These are phyloP conservation scores for Stephania yunnanensis DNA, from an alignment of 164 flowering plant genomes.

Conservation along the genomic window DNA sequence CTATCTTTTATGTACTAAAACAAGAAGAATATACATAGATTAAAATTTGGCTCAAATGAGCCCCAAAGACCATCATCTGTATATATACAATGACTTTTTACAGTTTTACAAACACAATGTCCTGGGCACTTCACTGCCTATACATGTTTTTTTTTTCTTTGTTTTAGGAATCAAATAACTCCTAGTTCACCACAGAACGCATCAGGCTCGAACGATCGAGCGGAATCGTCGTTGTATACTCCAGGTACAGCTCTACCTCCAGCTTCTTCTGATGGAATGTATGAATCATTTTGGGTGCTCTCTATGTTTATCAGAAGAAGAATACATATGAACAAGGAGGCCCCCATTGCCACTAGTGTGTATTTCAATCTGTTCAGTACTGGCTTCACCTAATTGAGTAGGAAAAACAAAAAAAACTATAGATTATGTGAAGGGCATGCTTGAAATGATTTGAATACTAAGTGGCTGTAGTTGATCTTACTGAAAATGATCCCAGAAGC, in stretches of 20 bases:
- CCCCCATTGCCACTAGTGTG: conserved; percentile 60
- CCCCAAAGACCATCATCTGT: not conserved
- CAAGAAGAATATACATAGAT: not conserved
- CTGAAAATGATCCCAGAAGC: conserved; percentile 85
- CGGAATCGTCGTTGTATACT: conserved; percentile 77
- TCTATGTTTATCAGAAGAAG: conserved; percentile 46
- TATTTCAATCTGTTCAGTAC: conserved; percentile 68
- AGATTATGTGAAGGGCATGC: not conserved
- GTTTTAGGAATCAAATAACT: conserved; percentile 10
- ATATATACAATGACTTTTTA: not conserved
- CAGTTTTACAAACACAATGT: no score
- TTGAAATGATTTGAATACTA: not conserved
- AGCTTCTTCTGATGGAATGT: conserved; percentile 23
- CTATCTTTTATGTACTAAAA: not conserved
- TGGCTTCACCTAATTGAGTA: conserved; percentile 71
- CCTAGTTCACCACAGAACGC: conserved; percentile 78
- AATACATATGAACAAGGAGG: conserved; percentile 41
- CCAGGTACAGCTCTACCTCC: conserved; percentile 57
- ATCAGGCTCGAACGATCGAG: conserved; percentile 85
- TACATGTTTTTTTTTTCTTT: not conserved
- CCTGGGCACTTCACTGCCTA: not conserved
- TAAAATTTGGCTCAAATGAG: not conserved
- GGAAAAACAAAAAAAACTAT: not conserved
- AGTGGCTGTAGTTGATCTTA: conserved; percentile 25
- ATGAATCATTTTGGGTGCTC: conserved; percentile 23